phyloP scores from a whole-genome alignment of 73 alveolate genomes.

The Blepharisma japonicum region DNA sequence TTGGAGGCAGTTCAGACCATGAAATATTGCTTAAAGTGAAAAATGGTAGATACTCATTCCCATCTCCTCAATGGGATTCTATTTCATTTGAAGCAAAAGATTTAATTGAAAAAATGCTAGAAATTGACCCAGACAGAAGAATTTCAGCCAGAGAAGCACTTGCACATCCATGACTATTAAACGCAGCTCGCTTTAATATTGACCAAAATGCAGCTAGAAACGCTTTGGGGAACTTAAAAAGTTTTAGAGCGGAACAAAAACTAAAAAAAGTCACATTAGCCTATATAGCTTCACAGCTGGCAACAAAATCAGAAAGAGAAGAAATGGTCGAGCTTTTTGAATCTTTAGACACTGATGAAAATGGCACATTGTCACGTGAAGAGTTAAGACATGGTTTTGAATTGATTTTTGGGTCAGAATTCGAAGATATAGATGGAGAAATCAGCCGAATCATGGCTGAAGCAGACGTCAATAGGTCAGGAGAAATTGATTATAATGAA shows the following conservation, averaged over 20 bases:
- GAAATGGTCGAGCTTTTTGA: conserved; percentile 54
- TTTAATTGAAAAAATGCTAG: conserved; percentile 66
- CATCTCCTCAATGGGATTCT: conserved; percentile 60
- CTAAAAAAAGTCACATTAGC: conserved; percentile 59
- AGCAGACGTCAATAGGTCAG: conserved; percentile 48
- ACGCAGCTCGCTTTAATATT: conserved; percentile 27
- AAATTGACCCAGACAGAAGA: conserved; percentile 54
- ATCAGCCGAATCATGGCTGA: conserved; percentile 35
- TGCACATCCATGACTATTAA: conserved; percentile 64
- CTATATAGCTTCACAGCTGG: conserved; percentile 53
- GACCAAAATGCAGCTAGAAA: conserved; percentile 37
- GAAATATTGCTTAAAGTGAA: conserved; percentile 71
- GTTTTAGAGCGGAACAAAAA: conserved; percentile 51
- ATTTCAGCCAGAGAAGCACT: conserved; percentile 66
- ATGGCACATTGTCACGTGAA: conserved; percentile 68
- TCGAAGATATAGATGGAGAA: conserved; percentile 36
- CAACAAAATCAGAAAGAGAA: conserved; percentile 65
- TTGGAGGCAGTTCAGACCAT: conserved; percentile 77
- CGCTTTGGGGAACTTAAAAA: conserved; percentile 55
- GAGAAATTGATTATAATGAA: conserved; percentile 55
- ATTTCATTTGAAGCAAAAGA: conserved; percentile 85
- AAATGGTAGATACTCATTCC: conserved; percentile 47
- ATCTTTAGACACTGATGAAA: conserved; percentile 57
- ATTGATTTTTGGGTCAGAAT: conserved; percentile 23
- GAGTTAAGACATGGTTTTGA: conserved; percentile 57